Evolutionary conservation across 2,329 filamentous ascomycete genomes (phyloP).

Genomic region (Paramyrothecium roridum): DNA sequence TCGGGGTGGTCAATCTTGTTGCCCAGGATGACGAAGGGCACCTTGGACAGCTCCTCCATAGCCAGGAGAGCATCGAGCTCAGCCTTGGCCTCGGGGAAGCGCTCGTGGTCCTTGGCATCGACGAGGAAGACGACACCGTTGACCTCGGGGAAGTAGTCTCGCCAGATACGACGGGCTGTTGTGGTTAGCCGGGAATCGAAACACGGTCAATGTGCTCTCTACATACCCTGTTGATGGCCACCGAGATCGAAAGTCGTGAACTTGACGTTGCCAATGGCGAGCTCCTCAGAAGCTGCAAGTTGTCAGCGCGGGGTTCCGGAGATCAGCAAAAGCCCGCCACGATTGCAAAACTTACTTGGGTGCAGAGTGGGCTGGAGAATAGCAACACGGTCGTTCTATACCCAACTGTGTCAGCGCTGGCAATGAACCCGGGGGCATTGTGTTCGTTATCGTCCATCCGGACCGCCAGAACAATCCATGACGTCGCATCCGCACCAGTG

Average conservation of each 20-base stretch:
- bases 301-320: conserved; percentile 7
- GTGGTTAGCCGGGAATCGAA: conserved; percentile 2
- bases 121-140: conserved; percentile 97
- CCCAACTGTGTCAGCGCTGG: conserved; percentile 14
- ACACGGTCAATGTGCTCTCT: conserved; percentile 2
- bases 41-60: conserved; percentile 96
- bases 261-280: conserved; percentile 87
- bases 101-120: conserved; percentile 95
- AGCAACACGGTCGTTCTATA: conserved; percentile 85
- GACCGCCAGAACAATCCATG: background rate
- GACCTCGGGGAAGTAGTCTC: conserved; percentile 95
- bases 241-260: conserved; percentile 95
- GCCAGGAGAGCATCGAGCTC: conserved; percentile 93
- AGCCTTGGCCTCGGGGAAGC: conserved; percentile 89
- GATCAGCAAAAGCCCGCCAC: background rate
- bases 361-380: conserved; percentile 88
- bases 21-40: conserved; percentile 91
- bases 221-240: conserved; percentile 83
- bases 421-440: conserved; percentile 3
- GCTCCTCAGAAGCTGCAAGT: conserved; percentile 74
- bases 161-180: conserved; percentile 85
- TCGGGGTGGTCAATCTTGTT: conserved; percentile 99
- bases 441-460: background rate
- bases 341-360: conserved; percentile 64
- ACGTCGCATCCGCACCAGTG: background rate